phyloP scores from a whole-genome alignment of 352 stramenopile genomes.

The Globisporangium barbulae region DNA sequence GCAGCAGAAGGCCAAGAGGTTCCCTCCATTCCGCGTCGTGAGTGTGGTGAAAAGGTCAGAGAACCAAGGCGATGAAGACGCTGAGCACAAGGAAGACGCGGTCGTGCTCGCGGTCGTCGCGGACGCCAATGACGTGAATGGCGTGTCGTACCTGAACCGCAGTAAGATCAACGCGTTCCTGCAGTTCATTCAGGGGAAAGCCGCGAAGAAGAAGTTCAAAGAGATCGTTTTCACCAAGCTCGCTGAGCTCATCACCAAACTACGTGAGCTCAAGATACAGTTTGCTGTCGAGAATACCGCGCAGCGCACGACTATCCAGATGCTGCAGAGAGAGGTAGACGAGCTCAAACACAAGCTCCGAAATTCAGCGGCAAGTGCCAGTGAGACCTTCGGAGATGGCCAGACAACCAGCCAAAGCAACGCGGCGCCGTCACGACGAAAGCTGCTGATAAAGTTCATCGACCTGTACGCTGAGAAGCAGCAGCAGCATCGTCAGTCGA shows the following conservation, averaged over 20 bases:
- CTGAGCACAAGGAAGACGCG: constrained; percentile 1
- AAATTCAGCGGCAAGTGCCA: neutral
- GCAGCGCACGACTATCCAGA: constrained; percentile 31
- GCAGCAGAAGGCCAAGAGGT: constrained; percentile 24
- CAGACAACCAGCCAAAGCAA: constrained; percentile 12
- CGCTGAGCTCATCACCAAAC: constrained; percentile 37
- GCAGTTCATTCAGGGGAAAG: constrained; percentile 44
- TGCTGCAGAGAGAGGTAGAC: constrained; percentile 35
- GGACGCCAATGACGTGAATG: constrained; percentile 36
- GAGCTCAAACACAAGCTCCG: constrained; percentile 31
- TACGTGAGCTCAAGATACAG: constrained; percentile 37
- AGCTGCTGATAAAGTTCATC: constrained; percentile 43
- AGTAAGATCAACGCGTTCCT: constrained; percentile 65
- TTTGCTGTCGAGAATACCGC: constrained; percentile 29
- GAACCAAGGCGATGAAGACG: constrained; percentile 17
- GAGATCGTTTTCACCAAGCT: constrained; percentile 42
- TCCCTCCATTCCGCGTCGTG: constrained; percentile 35
- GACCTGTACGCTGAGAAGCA: constrained; percentile 34
- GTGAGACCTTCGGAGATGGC: neutral
- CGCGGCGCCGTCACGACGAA: constrained; percentile 6
- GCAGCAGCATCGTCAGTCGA: constrained; percentile 27
- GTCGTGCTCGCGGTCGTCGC: constrained; percentile 25
- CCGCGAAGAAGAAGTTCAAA: constrained; percentile 41
- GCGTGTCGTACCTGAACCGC: constrained; percentile 49
- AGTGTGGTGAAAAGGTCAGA: constrained; percentile 13